Evolutionary conservation across 257 asterid species (phyloP), one percentile per base, ranked within the genome.

Genomic region (Solanum ossicruentum): DNA sequence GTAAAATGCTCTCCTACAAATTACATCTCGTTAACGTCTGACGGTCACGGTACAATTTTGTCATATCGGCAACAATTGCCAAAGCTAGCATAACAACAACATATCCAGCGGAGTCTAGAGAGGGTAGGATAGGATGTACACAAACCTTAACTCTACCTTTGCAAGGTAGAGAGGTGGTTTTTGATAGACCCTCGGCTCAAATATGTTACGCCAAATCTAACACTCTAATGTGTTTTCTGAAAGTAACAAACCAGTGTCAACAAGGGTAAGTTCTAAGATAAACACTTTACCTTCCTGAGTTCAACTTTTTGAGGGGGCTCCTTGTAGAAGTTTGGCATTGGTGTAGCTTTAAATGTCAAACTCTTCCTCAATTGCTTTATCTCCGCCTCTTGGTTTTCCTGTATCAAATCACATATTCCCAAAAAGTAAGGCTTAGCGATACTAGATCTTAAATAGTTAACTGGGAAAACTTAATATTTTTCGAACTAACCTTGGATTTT

Each of bases 301-400:
- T 94, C 97, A 65, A 88, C 87, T 89, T 89, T 94, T 18, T 92
- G 94, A 88, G 93, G 98, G 52, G 98, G 98, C 84, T 92, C 97
- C 85, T 92, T 94, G 90, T 95, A 95, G 92, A 95, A 95, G 88
- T 89, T 92, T 21, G 99, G 98, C 97, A 95, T 91, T 7, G 99
- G 97, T 49, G 98, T 86, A 56, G 99, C 99, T 92, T 92, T 95
- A 85, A 95, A 95, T 28, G 92, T 88, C 90, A 95, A 87, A 86
- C 92, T 92, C 91, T 93, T 94, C 84, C 98, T 89, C 81, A 92
- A 89, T 85, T 92, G 93, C 94, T 91, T 95, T 63, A 94, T 93
- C 88, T 93, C 98, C 1, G 95, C 98, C 75, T 93, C 97, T 83
- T 91, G 94, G 85, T 55, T 89, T 91, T 94, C 98, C 99, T 95